A percentile compares a stretch with the other conserved stretches of the same genome.
These are phyloP conservation scores for Ceratocystis papillata DNA, from an alignment of 2,329 filamentous ascomycete species.

Conservation along the genomic window DNA sequence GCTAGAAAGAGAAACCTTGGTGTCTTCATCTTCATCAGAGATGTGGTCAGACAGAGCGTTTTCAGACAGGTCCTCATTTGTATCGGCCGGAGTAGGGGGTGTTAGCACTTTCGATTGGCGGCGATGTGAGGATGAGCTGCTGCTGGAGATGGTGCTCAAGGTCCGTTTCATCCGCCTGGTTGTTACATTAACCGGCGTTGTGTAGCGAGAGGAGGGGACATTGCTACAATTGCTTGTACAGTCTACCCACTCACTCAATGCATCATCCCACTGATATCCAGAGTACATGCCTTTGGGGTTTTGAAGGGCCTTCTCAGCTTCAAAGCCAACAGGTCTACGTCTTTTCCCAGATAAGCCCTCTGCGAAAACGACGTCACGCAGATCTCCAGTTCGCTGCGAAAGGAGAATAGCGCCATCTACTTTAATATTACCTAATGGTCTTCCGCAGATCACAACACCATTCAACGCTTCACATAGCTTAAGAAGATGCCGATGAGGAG, in stretches of 20 bases:
- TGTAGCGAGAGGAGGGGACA: background rate
- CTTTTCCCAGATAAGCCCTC: constrained; percentile 34
- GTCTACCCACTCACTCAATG: constrained; percentile 35
- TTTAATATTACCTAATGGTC: constrained; percentile 34
- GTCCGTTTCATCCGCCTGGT: constrained; percentile 5
- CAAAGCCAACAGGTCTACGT: background rate
- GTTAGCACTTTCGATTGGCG: background rate
- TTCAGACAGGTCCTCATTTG: background rate
- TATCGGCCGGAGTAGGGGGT: background rate
- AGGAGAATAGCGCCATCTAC: constrained; percentile 42
- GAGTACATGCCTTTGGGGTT: constrained; percentile 28
- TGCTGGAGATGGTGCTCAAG: constrained; percentile 9
- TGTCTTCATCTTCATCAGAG: background rate
- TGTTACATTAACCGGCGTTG: background rate
- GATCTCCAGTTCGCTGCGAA: constrained; percentile 42
- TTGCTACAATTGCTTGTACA: background rate
- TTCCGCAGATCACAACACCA: constrained; percentile 30
- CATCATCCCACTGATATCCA: constrained; percentile 35
- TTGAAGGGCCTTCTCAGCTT: background rate
- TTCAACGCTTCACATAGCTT: constrained; percentile 36
- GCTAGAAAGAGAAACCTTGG: background rate
- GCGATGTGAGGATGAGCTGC: background rate
- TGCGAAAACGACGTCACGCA: constrained; percentile 45
- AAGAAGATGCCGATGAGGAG: constrained; percentile 33
- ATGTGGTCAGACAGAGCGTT: background rate